Evolutionary conservation across 225 moss, liverwort and hornwort species (phyloP).

Genomic region (Bryoerythrophyllum caledonicum): DNA sequence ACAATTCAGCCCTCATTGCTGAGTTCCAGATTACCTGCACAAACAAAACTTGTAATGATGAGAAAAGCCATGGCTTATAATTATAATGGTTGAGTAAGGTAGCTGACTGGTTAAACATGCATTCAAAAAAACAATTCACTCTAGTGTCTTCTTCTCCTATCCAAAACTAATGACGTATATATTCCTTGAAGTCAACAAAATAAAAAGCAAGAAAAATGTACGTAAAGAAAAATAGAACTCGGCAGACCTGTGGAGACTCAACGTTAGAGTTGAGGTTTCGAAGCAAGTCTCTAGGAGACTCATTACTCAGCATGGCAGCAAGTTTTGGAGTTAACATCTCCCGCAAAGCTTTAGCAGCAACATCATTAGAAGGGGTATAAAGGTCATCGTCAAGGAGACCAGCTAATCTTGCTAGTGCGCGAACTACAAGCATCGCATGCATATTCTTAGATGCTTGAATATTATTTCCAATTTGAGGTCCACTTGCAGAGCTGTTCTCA

Average conservation of each 20-base stretch:
- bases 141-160: not conserved
- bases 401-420: slow-evolving; percentile 67
- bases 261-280: slow-evolving; percentile 82
- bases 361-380: slow-evolving; percentile 52
- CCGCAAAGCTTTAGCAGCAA: slow-evolving; percentile 57
- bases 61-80: no score
- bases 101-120: no score
- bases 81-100: no score
- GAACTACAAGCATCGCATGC: slow-evolving; percentile 78
- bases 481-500: slow-evolving; percentile 66
- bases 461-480: slow-evolving; percentile 70
- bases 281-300: slow-evolving; percentile 64
- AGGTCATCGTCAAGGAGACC: slow-evolving; percentile 61
- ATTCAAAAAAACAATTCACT: not conserved
- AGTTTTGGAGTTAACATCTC: slow-evolving; percentile 77
- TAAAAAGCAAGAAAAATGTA: not conserved
- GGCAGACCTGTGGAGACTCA: slow-evolving; percentile 79
- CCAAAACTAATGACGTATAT: not conserved
- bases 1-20: slow-evolving; percentile 67
- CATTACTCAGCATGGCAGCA: slow-evolving; percentile 62
- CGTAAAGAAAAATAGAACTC: not conserved
- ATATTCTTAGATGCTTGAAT: slow-evolving; percentile 81
- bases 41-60: slow-evolving; percentile 1
- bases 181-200: not conserved
- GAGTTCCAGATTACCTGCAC: slow-evolving; percentile 87